phyloP scores from a whole-genome alignment of 1,284 basidiomycete genomes.

The Puccinia sorghi region DNA sequence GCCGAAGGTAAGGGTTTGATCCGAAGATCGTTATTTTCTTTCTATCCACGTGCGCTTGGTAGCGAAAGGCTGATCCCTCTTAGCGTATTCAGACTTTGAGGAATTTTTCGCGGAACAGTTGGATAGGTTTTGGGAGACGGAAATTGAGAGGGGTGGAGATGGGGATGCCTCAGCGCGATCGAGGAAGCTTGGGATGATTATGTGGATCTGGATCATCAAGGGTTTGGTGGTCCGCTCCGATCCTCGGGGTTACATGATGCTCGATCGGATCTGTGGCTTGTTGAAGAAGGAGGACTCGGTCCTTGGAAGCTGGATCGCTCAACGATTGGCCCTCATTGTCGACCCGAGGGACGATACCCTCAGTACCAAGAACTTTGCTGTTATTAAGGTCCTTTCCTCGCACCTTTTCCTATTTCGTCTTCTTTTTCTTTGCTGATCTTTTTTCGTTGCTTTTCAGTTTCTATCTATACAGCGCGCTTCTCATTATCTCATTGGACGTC shows the following conservation, averaged over 20 bases:
- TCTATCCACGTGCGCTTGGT: conserved; percentile 57
- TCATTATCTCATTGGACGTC: conserved; percentile 20
- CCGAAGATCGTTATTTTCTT: neutral
- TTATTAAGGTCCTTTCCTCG: conserved; percentile 67
- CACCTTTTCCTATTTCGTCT: neutral
- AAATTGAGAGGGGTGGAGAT: conserved; percentile 59
- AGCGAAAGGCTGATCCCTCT: conserved; percentile 56
- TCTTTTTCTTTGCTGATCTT: neutral
- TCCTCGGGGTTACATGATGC: conserved; percentile 64
- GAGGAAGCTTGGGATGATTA: conserved; percentile 60
- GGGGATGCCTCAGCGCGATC: conserved; percentile 58
- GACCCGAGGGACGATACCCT: conserved; percentile 66
- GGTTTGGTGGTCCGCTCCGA: conserved; percentile 76
- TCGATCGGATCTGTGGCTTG: conserved; percentile 60
- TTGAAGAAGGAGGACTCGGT: conserved; percentile 62
- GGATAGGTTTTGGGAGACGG: conserved; percentile 55
- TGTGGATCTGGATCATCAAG: conserved; percentile 75
- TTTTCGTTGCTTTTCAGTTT: conserved; percentile 60
- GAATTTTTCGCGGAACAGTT: conserved; percentile 51
- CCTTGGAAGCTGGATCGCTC: conserved; percentile 70
- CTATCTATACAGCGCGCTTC: conserved; percentile 41
- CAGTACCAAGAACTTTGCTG: conserved; percentile 73
- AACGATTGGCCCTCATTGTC: conserved; percentile 69
- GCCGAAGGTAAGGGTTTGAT: conserved; percentile 10
- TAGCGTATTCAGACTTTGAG: conserved; percentile 60